Percentiles rank a stretch among this genome's conserved stretches.
Evolutionary conservation across 2,329 filamentous ascomycete species (phyloP).

Genomic region (Apiospora sp.): DNA sequence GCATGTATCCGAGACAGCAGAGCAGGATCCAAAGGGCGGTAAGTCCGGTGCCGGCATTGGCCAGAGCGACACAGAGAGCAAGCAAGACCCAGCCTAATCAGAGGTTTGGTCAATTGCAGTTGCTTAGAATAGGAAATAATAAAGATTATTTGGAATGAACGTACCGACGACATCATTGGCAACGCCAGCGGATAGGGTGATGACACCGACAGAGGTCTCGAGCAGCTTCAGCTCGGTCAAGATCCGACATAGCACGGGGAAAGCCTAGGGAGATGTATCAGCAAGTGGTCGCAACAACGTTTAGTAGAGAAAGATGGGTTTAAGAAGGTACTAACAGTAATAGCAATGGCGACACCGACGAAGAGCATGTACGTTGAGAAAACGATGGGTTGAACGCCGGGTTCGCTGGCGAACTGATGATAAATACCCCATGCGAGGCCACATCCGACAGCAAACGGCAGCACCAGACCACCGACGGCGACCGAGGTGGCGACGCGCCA

Average conservation of each 20-base stretch:
- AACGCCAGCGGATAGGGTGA: conserved; percentile 89
- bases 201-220: conserved; percentile 82
- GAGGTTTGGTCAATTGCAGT: not conserved
- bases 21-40: conserved; percentile 87
- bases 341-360: conserved; percentile 91
- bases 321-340: conserved; percentile 60
- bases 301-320: not conserved
- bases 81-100: conserved; percentile 85
- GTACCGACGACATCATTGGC: conserved; percentile 80
- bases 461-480: conserved; percentile 71
- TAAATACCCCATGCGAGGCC: conserved; percentile 77
- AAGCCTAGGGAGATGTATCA: conserved; percentile 50
- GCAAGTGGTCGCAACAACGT: not conserved
- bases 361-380: conserved; percentile 68
- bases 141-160: not conserved
- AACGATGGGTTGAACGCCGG: conserved; percentile 36
- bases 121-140: not conserved
- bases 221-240: conserved; percentile 90
- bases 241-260: conserved; percentile 93
- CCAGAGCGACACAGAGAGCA: conserved; percentile 89
- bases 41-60: conserved; percentile 85
- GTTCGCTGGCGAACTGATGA: conserved; percentile 60
- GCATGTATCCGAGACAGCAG: conserved; percentile 74
- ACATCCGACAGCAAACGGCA: conserved; percentile 76
- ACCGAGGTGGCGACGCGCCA: conserved; percentile 76